phyloP scores from a whole-genome alignment of 2,329 filamentous ascomycete genomes.

The Tympanopsis confertula region DNA sequence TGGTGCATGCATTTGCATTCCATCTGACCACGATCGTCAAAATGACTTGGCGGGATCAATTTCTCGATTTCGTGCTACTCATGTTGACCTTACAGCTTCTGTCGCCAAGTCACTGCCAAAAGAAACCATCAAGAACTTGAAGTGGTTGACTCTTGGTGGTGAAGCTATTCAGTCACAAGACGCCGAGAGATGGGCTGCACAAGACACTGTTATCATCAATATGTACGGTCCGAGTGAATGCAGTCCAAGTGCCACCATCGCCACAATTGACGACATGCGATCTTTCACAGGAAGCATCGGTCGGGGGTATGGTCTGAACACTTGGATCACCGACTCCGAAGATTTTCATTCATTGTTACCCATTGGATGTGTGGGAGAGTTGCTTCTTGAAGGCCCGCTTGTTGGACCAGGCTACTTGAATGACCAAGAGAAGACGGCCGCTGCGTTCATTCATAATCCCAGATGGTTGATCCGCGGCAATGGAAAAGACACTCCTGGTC shows the following conservation, averaged over 20 bases:
- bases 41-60: conserved; percentile 14
- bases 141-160: background rate
- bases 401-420: conserved; percentile 26
- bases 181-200: background rate
- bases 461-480: conserved; percentile 13
- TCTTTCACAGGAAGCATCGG: conserved; percentile 1
- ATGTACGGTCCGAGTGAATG: background rate
- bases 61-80: conserved; percentile 1
- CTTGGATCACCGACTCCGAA: conserved; percentile 6
- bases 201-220: background rate
- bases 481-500: conserved; percentile 22
- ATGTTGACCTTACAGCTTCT: conserved; percentile 2
- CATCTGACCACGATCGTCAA: conserved; percentile 20
- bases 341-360: conserved; percentile 5
- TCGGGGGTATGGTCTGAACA: background rate
- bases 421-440: conserved; percentile 22
- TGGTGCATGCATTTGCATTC: conserved; percentile 23
- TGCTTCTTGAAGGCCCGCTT: conserved; percentile 13
- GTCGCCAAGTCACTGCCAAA: conserved; percentile 1
- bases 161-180: background rate
- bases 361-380: conserved; percentile 8
- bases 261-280: background rate
- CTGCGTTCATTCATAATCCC: conserved; percentile 22
- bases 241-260: background rate
- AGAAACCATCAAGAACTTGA: background rate